Base-by-base conservation (phyloP, 805 yeast species). In the Soucietia sequanensis region DNA sequence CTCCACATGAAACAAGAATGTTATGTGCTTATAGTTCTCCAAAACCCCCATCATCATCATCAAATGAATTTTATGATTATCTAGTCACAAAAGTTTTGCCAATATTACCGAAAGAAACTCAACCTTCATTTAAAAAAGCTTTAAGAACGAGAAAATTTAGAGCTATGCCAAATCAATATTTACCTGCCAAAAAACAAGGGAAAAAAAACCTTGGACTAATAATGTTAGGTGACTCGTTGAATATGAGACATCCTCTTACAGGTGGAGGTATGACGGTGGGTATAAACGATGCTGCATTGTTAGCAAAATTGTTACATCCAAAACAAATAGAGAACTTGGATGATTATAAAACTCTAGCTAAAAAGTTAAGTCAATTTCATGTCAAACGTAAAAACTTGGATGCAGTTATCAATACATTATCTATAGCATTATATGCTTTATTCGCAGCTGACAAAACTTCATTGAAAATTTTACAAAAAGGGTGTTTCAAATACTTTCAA, bases 201-300 rank as follows among this genome's bases (percentile, higher is more conserved):
- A 42, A 35, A 15, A 68, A 68, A 20, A 70, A 77, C 27, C 81
- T 80, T 8, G 99, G 99, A 9, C 65, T 88, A 30, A 69, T 93
- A 23, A 72, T 91, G 46, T 56, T 93, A 23, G 99, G 99, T 31
- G 99, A 93, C 58, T 86, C 99, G 2, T 71, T 90, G 48, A 93
- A 93, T 60, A 93, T 93, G 97, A 76, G 99, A 58, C 99, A 93
- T 58, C 99, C 99, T 18, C 75, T 93, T 42, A 93, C 98, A 1
- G 99, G 99, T 34, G 99, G 99, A 44, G 99, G 99, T 42, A 93
- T 93, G 99, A 89, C 98, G 17, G 99, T 93, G 27, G 97, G 96
- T 2, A 68, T 93, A 41, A 85, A 81, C 54, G 99, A 93, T 60
- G 85, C 87, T 4, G 83, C 75, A 0, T 56, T 84, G 22, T 69